Conservation (phyloP, 2,329 filamentous ascomycete genomes). For the Lachnellula hyalina region DNA sequence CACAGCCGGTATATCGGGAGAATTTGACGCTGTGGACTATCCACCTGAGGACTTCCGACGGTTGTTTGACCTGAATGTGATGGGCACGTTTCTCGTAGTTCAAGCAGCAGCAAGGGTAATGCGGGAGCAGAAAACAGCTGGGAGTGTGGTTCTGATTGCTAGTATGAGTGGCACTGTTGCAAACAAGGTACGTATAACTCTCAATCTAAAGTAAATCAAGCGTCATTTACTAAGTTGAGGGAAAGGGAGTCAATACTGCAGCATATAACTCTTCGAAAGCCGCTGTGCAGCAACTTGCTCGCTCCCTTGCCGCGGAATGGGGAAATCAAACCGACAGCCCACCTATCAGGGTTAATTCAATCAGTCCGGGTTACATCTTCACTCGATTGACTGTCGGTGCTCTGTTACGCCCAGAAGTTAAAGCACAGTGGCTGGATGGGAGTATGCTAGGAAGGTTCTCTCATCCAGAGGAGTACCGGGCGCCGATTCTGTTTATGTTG, state of each 20-base stretch:
- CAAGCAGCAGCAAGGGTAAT: slow-evolving; percentile 61
- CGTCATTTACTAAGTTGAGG: not conserved
- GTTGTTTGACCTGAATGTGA: slow-evolving; percentile 67
- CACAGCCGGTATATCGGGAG: slow-evolving; percentile 46
- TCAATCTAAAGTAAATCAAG: not conserved
- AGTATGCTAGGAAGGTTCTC: slow-evolving; percentile 52
- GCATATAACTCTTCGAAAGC: slow-evolving; percentile 57
- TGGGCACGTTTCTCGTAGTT: slow-evolving; percentile 64
- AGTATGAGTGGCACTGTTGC: slow-evolving; percentile 63
- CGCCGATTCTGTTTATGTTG: slow-evolving; percentile 42
- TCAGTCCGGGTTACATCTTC: slow-evolving; percentile 63
- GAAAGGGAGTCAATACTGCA: slow-evolving; percentile 8
- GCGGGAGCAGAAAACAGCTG: slow-evolving; percentile 36
- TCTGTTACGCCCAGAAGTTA: slow-evolving; percentile 55
- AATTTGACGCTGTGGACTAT: slow-evolving; percentile 42
- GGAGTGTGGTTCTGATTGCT: slow-evolving; percentile 55
- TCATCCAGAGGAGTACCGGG: slow-evolving; percentile 55
- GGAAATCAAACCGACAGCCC: slow-evolving; percentile 49
- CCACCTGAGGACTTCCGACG: slow-evolving; percentile 54
- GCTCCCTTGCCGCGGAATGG: slow-evolving; percentile 62
- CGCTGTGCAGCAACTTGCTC: slow-evolving; percentile 56
- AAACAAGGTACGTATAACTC: slow-evolving; percentile 49
- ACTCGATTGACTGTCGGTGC: slow-evolving; percentile 63
- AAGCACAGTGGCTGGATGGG: slow-evolving; percentile 51
- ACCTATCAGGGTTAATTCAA: slow-evolving; percentile 51